phyloP scores from a whole-genome alignment of 768 basidiomycete genomes.

The Russula sp. region DNA sequence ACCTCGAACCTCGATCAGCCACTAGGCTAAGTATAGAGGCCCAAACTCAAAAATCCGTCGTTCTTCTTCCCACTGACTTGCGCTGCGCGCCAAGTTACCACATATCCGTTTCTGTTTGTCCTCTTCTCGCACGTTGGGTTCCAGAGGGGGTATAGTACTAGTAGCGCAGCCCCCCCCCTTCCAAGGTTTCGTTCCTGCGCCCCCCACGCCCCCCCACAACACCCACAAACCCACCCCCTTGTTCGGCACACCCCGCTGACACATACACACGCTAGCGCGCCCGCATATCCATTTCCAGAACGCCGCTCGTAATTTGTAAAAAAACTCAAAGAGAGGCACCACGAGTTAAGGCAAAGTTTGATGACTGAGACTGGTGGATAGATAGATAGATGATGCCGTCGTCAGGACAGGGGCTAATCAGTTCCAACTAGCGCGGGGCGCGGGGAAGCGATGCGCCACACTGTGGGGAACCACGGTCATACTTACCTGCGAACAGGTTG shows the following conservation, averaged over 20 bases:
- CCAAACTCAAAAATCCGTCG: not conserved
- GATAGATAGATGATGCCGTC: not conserved
- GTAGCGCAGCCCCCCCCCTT: not conserved
- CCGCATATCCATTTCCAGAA: slow-evolving; percentile 9
- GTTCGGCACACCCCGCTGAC: slow-evolving; percentile 9
- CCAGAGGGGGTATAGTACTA: not conserved
- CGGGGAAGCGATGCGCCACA: not conserved
- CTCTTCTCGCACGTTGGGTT: not conserved
- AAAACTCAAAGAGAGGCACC: not conserved
- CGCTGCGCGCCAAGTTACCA: no score
- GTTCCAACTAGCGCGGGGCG: not conserved
- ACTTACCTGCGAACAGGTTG: not conserved
- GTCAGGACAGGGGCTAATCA: slow-evolving; percentile 21
- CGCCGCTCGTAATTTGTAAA: slow-evolving; percentile 13
- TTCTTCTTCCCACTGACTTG: no score
- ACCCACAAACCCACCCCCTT: not conserved
- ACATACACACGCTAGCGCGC: not conserved
- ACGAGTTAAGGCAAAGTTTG: not conserved
- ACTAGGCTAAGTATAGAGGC: not conserved
- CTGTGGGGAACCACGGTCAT: not conserved
- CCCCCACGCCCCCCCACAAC: not conserved
- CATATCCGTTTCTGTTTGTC: not conserved
- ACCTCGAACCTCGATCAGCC: not conserved
- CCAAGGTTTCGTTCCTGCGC: not conserved
- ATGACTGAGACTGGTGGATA: slow-evolving; percentile 10